Evolutionary conservation across 352 stramenopile genomes (phyloP), one percentile per base, ranked within the genome.

Genomic region (Albugo candida): DNA sequence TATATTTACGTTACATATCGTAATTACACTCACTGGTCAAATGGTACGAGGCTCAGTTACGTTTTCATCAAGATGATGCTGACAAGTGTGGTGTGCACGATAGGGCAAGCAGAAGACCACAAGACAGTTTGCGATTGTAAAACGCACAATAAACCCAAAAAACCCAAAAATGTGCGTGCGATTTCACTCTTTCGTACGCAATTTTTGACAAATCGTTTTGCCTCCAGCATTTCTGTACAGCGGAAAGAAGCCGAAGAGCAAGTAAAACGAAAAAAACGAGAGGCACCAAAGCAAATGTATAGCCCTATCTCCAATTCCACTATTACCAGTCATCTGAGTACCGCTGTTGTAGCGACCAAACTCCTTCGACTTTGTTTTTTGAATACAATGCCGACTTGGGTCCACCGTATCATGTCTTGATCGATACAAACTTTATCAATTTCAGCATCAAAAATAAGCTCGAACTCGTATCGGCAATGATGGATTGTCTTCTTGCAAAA

Each of bases 341-440:
- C 12, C 41, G 14, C 43, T 12, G 3, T 43, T 44, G 13, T 47
- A 92, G 78, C 64, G 92, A 97, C 52, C 93, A 98, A 65, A 93
- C 92, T 52, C 85, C 93, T 44, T 96, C 93, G 18, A 94, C 93
- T 50, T 73, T 99, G 56, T 99, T 99, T 64, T 99, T 99, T 72
- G 95, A 97, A 62, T 98, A 99, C 82, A 99, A 99, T 64, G 87
- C 93, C 20, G 86, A 97, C 41, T 72, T 99, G 13, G 96, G 96
- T 4, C 92, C 92, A 36, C 95, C 95, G 34, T 99, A 99, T 68
- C 94, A 97, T 67, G 81, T 99, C 38, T 67, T 99, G 13, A 77
- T 99, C 41, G 96, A 99, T 83, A 99, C 96, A 17, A 99, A 99
- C 67, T 99, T 99, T 78, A 98, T 99, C 66, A 99, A 99, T 64